phyloP scores from a whole-genome alignment of 129 eudicot genomes.

The sunflower (Helianthus annuus) region DNA sequence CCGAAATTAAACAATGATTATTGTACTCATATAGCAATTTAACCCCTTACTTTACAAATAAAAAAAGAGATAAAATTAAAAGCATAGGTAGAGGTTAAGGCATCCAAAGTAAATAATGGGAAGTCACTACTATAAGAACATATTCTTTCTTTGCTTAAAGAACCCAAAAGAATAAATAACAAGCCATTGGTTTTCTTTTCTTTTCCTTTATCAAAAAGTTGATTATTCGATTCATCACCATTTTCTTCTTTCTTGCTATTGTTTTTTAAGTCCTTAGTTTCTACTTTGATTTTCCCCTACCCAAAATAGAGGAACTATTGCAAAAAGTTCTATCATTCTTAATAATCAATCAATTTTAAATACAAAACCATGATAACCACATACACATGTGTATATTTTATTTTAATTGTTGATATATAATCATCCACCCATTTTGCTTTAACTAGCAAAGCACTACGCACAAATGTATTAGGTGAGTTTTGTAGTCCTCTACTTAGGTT shows the following conservation, averaged over 20 bases:
- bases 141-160: constrained; percentile 40
- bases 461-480: too few relatives aligned
- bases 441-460: too few relatives aligned
- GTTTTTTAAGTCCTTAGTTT: constrained; percentile 6
- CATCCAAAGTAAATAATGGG: constrained; percentile 32
- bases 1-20: not conserved
- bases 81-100: constrained; percentile 33
- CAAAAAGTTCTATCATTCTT: too few relatives aligned
- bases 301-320: too few relatives aligned
- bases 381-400: too few relatives aligned
- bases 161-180: constrained; percentile 15
- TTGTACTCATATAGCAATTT: constrained; percentile 1
- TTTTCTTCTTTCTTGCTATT: constrained; percentile 2
- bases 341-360: too few relatives aligned
- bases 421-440: too few relatives aligned
- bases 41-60: constrained; percentile 1
- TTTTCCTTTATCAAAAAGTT: constrained; percentile 31
- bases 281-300: constrained; percentile 1
- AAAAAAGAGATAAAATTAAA: constrained; percentile 16
- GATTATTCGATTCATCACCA: constrained; percentile 25
- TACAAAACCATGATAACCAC: too few relatives aligned
- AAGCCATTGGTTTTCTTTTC: constrained; percentile 12
- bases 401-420: too few relatives aligned
- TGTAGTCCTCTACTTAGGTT: too few relatives aligned
- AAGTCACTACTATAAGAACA: constrained; percentile 36